Evolutionary conservation across 2,329 filamentous ascomycete species (phyloP).

Genomic region (Arachnomyces sp.): DNA sequence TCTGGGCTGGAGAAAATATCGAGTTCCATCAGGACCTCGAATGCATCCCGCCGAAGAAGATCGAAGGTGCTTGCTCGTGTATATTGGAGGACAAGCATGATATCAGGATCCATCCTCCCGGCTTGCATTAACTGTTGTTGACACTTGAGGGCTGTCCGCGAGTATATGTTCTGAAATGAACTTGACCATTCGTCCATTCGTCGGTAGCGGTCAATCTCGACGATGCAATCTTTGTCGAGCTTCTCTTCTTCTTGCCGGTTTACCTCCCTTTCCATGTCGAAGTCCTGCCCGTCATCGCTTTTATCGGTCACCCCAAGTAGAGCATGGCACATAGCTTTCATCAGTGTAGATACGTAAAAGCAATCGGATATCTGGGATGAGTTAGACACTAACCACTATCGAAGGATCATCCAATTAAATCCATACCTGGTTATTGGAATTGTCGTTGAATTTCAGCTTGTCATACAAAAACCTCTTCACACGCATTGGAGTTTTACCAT

Average conservation of each 20-base stretch:
- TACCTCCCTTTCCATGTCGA: constrained; percentile 39
- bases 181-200: constrained; percentile 60
- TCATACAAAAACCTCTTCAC: constrained; percentile 81
- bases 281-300: constrained; percentile 35
- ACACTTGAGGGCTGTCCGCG: constrained; percentile 53
- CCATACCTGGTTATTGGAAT: constrained; percentile 63
- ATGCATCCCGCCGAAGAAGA: constrained; percentile 51
- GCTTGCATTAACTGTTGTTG: constrained; percentile 47
- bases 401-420: background rate
- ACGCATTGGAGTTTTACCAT: constrained; percentile 67
- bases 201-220: constrained; percentile 55
- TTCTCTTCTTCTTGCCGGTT: constrained; percentile 45
- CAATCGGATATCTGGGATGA: constrained; percentile 65
- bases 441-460: constrained; percentile 88
- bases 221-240: constrained; percentile 49
- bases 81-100: constrained; percentile 53
- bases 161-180: constrained; percentile 57
- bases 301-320: constrained; percentile 38
- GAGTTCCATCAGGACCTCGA: constrained; percentile 49
- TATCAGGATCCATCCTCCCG: constrained; percentile 44
- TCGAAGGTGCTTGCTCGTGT: constrained; percentile 52
- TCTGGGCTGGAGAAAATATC: constrained; percentile 44
- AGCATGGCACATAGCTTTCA: constrained; percentile 54
- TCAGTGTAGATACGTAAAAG: constrained; percentile 74
- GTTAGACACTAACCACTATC: background rate